These are phyloP conservation scores for Osmanthus fragrans DNA, from an alignment of 257 asterid species.

Conservation along the genomic window DNA sequence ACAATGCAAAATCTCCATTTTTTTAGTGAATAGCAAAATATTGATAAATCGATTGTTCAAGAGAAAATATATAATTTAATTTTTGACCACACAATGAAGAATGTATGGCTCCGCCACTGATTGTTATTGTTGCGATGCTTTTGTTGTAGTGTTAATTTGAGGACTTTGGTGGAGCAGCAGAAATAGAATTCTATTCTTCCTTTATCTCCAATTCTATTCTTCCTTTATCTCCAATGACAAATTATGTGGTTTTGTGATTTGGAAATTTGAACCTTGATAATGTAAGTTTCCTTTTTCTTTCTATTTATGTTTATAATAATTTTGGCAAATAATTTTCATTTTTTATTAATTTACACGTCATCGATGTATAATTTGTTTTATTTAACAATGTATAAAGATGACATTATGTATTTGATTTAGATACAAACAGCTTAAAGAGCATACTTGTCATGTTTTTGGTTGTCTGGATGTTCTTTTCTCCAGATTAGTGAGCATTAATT, in stretches of 20 bases:
- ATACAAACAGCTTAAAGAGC: no score
- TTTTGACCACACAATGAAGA: no score
- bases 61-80: no score
- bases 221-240: conserved; percentile 86
- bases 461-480: conserved; percentile 1
- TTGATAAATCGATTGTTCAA: no score
- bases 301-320: background rate
- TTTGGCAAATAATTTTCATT: no score
- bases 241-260: conserved; percentile 80
- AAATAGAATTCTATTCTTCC: conserved; percentile 72
- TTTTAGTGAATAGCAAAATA: no score
- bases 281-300: conserved; percentile 39
- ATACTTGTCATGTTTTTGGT: background rate
- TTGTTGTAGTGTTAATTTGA: conserved; percentile 78
- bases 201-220: conserved; percentile 74
- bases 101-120: no score
- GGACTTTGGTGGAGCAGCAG: conserved; percentile 77
- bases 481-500: background rate
- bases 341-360: background rate
- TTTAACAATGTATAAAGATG: background rate
- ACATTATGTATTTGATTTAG: background rate
- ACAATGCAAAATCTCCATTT: no score
- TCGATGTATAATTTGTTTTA: background rate
- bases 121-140: conserved; percentile 9
- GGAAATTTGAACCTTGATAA: conserved; percentile 56